phyloP scores from a whole-genome alignment of 345 rosid genomes.

The Brassica incana region DNA sequence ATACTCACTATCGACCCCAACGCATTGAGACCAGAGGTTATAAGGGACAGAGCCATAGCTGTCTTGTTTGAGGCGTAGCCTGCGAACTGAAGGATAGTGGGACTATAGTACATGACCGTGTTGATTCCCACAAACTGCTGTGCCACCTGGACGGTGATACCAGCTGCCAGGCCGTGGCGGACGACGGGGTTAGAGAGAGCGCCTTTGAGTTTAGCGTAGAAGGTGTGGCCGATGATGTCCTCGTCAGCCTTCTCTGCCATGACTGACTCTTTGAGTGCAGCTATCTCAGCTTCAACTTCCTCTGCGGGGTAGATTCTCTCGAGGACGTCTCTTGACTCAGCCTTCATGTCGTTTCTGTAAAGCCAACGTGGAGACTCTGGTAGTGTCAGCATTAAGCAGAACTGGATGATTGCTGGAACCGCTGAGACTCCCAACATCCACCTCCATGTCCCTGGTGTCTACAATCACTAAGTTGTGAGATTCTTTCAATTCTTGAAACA shows the following conservation, averaged over 20 bases:
- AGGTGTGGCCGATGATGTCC: neutral
- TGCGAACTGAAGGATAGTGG: neutral
- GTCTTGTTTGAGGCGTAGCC: neutral
- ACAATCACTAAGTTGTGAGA: neutral
- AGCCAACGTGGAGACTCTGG: neutral
- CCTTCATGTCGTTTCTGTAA: neutral
- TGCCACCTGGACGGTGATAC: neutral
- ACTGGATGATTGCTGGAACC: neutral
- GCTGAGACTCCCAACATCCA: neutral
- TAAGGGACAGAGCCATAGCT: neutral
- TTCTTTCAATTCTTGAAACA: neutral
- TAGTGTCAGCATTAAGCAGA: neutral
- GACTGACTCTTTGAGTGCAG: neutral
- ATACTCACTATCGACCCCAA: neutral
- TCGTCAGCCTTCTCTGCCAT: neutral
- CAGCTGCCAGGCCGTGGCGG: neutral
- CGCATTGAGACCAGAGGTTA: neutral
- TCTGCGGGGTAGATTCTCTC: neutral
- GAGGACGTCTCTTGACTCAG: neutral
- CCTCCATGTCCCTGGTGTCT: constrained; percentile 1
- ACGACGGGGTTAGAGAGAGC: neutral
- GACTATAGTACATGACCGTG: neutral
- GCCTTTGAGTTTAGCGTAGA: neutral
- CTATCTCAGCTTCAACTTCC: neutral
- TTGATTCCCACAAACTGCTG: neutral